phyloP scores from a whole-genome alignment of 1,284 basidiomycete genomes.

The Sutorius eximius region DNA sequence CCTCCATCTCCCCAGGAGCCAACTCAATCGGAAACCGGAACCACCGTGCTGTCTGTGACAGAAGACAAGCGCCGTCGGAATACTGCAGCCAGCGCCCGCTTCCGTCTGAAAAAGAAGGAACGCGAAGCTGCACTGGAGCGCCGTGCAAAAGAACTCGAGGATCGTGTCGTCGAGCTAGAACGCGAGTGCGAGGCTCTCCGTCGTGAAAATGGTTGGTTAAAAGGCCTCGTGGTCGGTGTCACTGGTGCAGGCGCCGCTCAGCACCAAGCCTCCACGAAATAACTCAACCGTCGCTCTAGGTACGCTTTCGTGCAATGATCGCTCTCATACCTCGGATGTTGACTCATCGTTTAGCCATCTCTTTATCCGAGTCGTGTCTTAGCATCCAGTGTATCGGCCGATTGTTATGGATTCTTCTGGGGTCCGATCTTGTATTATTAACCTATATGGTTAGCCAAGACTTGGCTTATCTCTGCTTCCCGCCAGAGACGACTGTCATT shows the following conservation, averaged over 20 bases:
- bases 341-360: conserved; percentile 7
- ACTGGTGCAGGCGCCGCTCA: conserved; percentile 58
- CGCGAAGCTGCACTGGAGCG: conserved; percentile 91
- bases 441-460: conserved; percentile 1
- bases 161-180: conserved; percentile 79
- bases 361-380: background rate
- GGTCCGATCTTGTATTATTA: conserved; percentile 22
- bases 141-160: conserved; percentile 88
- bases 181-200: conserved; percentile 89
- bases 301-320: background rate
- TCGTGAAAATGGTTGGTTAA: conserved; percentile 94
- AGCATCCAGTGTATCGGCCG: background rate
- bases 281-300: conserved; percentile 1
- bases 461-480: background rate
- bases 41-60: conserved; percentile 44
- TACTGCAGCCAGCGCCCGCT: conserved; percentile 96
- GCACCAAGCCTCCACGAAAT: conserved; percentile 27
- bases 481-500: background rate
- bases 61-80: conserved; percentile 95
- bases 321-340: background rate
- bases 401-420: background rate
- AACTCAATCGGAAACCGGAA: conserved; percentile 28
- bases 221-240: conserved; percentile 88
- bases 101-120: conserved; percentile 98
- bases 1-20: conserved; percentile 31